Evolutionary conservation across 2,329 filamentous ascomycete species (phyloP), one percentile per base, ranked within the genome.

Genomic region (Sporothrix variecibatus): DNA sequence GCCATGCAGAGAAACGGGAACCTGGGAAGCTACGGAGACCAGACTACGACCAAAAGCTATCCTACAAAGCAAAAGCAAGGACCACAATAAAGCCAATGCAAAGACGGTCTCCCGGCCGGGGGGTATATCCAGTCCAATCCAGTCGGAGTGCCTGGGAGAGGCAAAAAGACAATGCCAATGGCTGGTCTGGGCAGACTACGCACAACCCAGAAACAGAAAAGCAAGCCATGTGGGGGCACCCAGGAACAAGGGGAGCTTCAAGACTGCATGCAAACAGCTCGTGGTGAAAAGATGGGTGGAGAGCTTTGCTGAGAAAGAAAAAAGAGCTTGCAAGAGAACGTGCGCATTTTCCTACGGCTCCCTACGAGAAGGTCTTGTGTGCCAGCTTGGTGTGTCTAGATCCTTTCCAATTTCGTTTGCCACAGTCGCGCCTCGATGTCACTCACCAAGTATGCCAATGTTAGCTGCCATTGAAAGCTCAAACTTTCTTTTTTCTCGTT

Each of bases 181-280:
- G 8, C 51, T 43, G 40, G 40, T 20, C 43, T 43, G 34, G 60
- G 38, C 34, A 65, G 20, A 65, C 56, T 28, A 62, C 60, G 26
- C 34, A 43, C 34, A 64, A 38, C 31, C 58, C 58, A 64, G 58
- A 64, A 20, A 49, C 43, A 20, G 43, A 49, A 49, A n/a, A n/a
- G 58, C 23, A 56, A 65, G 60, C 38, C 60, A 65, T 65, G 60
- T 65, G 60, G 34, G 60, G 60, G n/a, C 60, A 38, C 11, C 11
- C 38, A 65, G 60, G 60, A 43, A 65, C 60, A 43, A 65, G 38
- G 34, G 56, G 60, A 43, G 31, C 60, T 43, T 15, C 34, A 31
- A 28, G n/a, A 12, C 56, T 62, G 56, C 26, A 38, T 38, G 28
- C 15, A 56, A 28, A 7, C 15, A 38, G 56, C 56, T 62, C 20